Percentiles rank a stretch among this genome's conserved stretches.
These are phyloP conservation scores for Cyclotella choctawhatcheeana DNA, from an alignment of 108 stramenopile species.

Conservation along the genomic window DNA sequence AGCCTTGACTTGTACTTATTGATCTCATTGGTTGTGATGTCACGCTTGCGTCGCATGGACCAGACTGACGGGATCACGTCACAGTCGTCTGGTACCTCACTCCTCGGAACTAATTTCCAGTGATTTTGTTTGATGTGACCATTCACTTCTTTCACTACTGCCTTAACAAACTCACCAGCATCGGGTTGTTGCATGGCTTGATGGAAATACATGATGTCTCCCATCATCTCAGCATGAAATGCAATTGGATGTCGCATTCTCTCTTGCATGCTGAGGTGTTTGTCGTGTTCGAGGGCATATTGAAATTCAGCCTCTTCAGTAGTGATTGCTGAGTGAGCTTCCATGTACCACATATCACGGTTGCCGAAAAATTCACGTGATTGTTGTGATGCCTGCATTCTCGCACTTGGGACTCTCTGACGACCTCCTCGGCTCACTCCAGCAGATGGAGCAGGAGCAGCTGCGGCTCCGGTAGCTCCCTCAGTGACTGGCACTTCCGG, in stretches of 20 bases:
- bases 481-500: background rate
- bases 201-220: conserved; percentile 37
- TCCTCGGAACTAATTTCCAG: conserved; percentile 10
- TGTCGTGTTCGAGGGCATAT: conserved; percentile 4
- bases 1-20: conserved; percentile 34
- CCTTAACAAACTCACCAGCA: conserved; percentile 18
- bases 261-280: background rate
- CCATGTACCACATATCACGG: background rate
- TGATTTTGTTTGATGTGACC: background rate
- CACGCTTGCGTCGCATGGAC: background rate
- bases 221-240: conserved; percentile 20
- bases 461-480: background rate
- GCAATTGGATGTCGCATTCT: conserved; percentile 25
- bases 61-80: conserved; percentile 10
- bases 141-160: conserved; percentile 32
- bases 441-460: background rate
- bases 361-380: background rate
- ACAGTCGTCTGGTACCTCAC: conserved; percentile 3
- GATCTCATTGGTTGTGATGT: background rate
- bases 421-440: background rate
- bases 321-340: background rate
- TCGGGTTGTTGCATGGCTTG: conserved; percentile 30
- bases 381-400: background rate
- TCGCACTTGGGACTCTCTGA: background rate
- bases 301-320: background rate